Conservation (phyloP, 176 grass and related monocot genomes). For the Phoenix roebelenii region DNA sequence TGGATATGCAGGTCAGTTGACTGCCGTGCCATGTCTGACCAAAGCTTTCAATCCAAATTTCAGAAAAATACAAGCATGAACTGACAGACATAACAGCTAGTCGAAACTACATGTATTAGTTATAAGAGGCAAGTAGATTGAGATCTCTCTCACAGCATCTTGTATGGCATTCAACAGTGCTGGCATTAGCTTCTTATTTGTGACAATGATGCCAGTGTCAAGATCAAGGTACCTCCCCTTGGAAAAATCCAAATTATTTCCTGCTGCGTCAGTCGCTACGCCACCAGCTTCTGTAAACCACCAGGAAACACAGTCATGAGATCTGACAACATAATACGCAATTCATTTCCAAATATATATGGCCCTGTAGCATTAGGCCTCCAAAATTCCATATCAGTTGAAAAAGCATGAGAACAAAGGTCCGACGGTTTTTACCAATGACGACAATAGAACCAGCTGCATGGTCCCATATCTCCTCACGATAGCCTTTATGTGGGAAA, state of each 20-base stretch:
- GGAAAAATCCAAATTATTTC: slow-evolving; percentile 84
- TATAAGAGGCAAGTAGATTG: slow-evolving; percentile 50
- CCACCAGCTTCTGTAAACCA: slow-evolving; percentile 75
- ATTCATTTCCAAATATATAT: no score
- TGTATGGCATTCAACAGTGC: slow-evolving; percentile 59
- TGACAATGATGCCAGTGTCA: slow-evolving; percentile 70
- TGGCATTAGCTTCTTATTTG: slow-evolving; percentile 58
- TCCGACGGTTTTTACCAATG: slow-evolving; percentile 33
- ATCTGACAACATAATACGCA: no score
- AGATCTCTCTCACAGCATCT: slow-evolving; percentile 52
- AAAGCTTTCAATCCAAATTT: no score
- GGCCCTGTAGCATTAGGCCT: no score
- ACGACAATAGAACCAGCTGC: slow-evolving; percentile 89
- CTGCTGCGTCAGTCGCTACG: slow-evolving; percentile 70
- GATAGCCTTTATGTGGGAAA: slow-evolving; percentile 85
- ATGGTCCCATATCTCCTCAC: slow-evolving; percentile 98
- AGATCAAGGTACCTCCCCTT: slow-evolving; percentile 80
- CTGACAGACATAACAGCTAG: no score
- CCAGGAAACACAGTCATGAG: neutral
- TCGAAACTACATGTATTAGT: neutral
- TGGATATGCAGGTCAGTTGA: no score
- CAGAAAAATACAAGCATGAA: no score
- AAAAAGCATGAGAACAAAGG: neutral
- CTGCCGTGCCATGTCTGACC: no score
- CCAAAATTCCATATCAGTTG: neutral